These are phyloP conservation scores for Glaciozyma martinii DNA, from an alignment of 768 basidiomycete species.

Conservation along the genomic window DNA sequence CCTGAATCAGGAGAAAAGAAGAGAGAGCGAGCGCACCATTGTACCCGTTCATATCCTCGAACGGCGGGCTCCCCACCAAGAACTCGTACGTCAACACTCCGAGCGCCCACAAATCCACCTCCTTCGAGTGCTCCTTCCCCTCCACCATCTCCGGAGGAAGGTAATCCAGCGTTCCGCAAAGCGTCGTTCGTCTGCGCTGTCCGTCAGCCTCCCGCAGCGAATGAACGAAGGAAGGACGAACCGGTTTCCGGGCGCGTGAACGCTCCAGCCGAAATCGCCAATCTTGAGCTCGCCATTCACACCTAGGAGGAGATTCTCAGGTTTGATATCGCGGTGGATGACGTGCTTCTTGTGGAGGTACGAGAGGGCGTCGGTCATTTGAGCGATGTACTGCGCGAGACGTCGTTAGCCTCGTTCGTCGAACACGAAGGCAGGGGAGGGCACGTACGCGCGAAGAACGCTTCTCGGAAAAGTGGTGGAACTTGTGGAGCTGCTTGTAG, in stretches of 20 bases:
- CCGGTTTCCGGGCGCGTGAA: conserved; percentile 86
- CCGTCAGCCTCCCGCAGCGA: background rate
- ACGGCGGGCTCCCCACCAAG: conserved; percentile 69
- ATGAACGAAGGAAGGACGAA: background rate
- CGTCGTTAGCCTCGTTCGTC: background rate
- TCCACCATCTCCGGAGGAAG: conserved; percentile 99
- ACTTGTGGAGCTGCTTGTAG: conserved; percentile 85
- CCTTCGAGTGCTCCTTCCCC: conserved; percentile 74
- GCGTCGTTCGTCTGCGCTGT: conserved; percentile 55
- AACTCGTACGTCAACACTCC: conserved; percentile 97
- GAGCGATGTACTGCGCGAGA: conserved; percentile 69
- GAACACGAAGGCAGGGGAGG: background rate
- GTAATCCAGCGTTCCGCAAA: conserved; percentile 94
- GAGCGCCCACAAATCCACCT: conserved; percentile 91
- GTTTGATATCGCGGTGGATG: conserved; percentile 98
- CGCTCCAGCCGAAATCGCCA: conserved; percentile 97
- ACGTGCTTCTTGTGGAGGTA: conserved; percentile 95
- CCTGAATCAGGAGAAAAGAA: background rate
- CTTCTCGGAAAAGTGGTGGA: conserved; percentile 78
- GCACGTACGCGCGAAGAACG: conserved; percentile 54
- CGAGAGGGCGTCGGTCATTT: conserved; percentile 90
- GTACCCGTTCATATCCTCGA: conserved; percentile 73
- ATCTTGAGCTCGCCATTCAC: conserved; percentile 96
- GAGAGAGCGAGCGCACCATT: conserved; percentile 47
- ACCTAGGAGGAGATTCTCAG: conserved; percentile 88